Evolutionary conservation across 352 stramenopile genomes (phyloP), one percentile per base, ranked within the genome.

Genomic region (Phytophthora cryptogea): DNA sequence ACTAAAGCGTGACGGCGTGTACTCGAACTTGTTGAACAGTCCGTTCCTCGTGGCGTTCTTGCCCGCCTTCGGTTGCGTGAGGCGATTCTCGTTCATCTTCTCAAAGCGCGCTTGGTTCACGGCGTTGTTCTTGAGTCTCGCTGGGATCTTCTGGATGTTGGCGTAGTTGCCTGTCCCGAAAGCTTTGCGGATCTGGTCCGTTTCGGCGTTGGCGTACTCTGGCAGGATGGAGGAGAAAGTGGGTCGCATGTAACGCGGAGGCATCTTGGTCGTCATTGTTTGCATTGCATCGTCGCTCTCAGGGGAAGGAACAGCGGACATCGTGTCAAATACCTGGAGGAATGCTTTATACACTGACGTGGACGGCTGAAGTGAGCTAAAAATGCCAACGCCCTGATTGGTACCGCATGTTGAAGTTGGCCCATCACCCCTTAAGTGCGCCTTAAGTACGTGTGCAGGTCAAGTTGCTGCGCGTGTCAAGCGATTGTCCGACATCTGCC

Each of bases 191-290:
- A 92, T 94, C 56, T 88, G 74, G 40, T 94, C 85, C 5, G 63
- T 54, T 55, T 94, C 85, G 9, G 82, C 56, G 60, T 94, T 94
- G 48, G 80, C 76, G 63, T 90, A 94, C 59, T 89, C 83, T 8
- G 85, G 85, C 28, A 92, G 56, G 23, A 94, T 81, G 16, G 85
- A 91, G 42, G 83, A 77, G 60, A 94, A 94, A 46, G 89, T 94
- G 59, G 85, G 85, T 11, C 72, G 72, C 83, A 93, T 93, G 64
- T 93, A 93, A 63, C 85, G 69, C 39, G 81, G 83, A n/a, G 78
- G 65, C 50, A 66, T 53, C 37, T 64, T 66, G 37, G n/a, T 41
- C 4, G 35, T 46, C 39, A 35, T n/a, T 8, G 35, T 6, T 5
- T 52, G 54, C 33, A 54, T 48, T n/a, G 27, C 10, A 11, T 8